phyloP scores from a whole-genome alignment of 2,329 filamentous ascomycete species.

The Fusarium tjaetaba region DNA sequence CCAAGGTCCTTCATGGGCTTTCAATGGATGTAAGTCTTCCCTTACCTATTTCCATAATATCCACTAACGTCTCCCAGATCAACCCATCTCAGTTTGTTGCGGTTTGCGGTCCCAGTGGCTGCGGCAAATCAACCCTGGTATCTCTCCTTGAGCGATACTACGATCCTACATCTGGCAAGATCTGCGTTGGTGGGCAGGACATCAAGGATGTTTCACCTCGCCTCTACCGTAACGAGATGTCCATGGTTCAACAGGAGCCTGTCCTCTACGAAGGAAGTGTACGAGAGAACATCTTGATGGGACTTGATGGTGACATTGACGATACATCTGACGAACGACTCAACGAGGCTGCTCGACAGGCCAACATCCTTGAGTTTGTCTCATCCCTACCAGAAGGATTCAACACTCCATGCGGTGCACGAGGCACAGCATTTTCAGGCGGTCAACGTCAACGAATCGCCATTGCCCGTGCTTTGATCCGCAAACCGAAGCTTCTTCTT shows the following conservation, averaged over 20 bases:
- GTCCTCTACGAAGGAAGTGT: slow-evolving; percentile 60
- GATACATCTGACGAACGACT: slow-evolving; percentile 44
- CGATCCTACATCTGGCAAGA: slow-evolving; percentile 46
- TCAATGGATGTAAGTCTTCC: not conserved
- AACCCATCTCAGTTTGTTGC: slow-evolving; percentile 56
- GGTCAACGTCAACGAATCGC: slow-evolving; percentile 74
- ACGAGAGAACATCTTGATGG: slow-evolving; percentile 63
- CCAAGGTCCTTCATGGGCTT: slow-evolving; percentile 12
- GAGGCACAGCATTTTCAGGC: slow-evolving; percentile 71
- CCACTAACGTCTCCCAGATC: slow-evolving; percentile 37
- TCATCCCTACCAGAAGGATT: slow-evolving; percentile 55
- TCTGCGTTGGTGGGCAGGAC: slow-evolving; percentile 44
- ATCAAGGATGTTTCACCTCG: slow-evolving; percentile 39
- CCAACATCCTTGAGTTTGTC: slow-evolving; percentile 59
- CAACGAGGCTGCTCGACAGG: slow-evolving; percentile 56
- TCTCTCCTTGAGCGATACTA: slow-evolving; percentile 59
- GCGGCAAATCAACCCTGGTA: slow-evolving; percentile 69
- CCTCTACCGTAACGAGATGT: slow-evolving; percentile 47
- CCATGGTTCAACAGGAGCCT: slow-evolving; percentile 54
- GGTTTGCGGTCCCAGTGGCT: slow-evolving; percentile 66
- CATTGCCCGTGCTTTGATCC: slow-evolving; percentile 72
- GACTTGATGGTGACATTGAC: slow-evolving; percentile 41
- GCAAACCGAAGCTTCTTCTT: slow-evolving; percentile 69
- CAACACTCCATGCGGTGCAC: slow-evolving; percentile 67
- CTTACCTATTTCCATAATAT: not conserved